A percentile compares a stretch with the other conserved stretches of the same genome.
Evolutionary conservation across 331 rosid genomes (phyloP).

Genomic region (Pyrus hybrid): DNA sequence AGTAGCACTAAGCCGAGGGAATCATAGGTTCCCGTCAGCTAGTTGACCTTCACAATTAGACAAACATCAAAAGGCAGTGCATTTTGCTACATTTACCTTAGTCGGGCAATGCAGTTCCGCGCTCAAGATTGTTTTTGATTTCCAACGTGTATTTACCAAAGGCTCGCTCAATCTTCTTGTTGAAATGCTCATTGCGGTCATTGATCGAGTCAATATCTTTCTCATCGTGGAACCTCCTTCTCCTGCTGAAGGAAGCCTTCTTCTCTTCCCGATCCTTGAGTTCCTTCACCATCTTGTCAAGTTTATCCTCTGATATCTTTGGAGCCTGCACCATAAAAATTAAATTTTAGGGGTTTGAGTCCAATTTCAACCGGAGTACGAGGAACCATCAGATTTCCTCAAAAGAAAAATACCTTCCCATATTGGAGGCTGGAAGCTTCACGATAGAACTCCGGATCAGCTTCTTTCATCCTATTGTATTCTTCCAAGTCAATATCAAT

Average conservation of each 20-base stretch:
- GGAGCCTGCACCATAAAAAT: constrained; percentile 47
- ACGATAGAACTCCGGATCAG: constrained; percentile 98
- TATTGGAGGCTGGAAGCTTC: constrained; percentile 94
- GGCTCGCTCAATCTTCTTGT: constrained; percentile 98
- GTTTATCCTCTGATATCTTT: constrained; percentile 73
- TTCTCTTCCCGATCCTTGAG: constrained; percentile 78
- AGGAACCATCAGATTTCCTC: not conserved
- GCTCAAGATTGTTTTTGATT: constrained; percentile 97
- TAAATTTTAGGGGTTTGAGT: constrained; percentile 2
- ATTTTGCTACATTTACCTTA: constrained; percentile 24
- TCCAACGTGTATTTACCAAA: constrained; percentile 95
- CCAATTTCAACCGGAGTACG: not conserved
- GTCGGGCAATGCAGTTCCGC: constrained; percentile 97
- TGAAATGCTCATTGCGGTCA: constrained; percentile 97
- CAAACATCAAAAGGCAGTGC: not conserved
- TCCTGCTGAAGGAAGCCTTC: constrained; percentile 75
- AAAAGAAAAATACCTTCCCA: constrained; percentile 62
- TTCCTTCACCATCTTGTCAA: constrained; percentile 93
- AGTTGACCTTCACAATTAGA: constrained; percentile 7
- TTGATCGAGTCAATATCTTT: constrained; percentile 97
- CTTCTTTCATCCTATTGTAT: constrained; percentile 86
- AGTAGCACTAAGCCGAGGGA: not conserved
- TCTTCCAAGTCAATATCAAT: constrained; percentile 66
- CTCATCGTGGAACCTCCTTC: constrained; percentile 86
- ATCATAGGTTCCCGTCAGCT: not conserved